A percentile compares a stretch with the other conserved stretches of the same genome.
These are phyloP conservation scores for Novymonas esmeraldas DNA, from an alignment of 208 protist genomes.

Conservation along the genomic window DNA sequence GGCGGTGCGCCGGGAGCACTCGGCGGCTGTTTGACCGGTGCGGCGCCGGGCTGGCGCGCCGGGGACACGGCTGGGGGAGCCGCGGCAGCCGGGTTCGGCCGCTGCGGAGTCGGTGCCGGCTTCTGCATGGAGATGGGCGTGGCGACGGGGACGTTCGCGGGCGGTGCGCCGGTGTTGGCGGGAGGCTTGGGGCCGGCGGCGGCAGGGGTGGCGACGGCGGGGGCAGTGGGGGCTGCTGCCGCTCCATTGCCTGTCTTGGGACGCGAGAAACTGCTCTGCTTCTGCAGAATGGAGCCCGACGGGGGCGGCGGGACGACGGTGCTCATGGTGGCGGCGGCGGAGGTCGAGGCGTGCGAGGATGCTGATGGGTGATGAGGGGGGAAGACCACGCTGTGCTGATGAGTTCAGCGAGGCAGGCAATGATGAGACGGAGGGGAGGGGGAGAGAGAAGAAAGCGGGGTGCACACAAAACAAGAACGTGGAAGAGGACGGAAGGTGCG, in stretches of 20 bases:
- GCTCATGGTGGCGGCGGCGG: conserved; percentile 18
- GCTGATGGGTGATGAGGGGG: too few species aligned
- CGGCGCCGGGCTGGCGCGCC: neutral
- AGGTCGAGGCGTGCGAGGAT: too few species aligned
- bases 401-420: neutral
- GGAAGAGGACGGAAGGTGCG: neutral
- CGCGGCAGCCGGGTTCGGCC: neutral
- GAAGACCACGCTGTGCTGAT: too few species aligned
- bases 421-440: neutral
- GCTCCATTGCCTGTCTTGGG: conserved; percentile 21
- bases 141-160: neutral
- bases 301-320: conserved; percentile 30
- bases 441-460: neutral
- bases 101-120: neutral
- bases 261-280: conserved; percentile 40
- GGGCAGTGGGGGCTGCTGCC: too few species aligned
- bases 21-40: neutral
- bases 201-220: conserved; percentile 13
- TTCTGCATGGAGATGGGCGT: conserved; percentile 7
- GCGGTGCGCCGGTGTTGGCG: neutral
- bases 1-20: neutral
- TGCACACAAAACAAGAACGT: neutral
- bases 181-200: conserved; percentile 7
- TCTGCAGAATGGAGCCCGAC: conserved; percentile 28
- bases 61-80: neutral